phyloP scores from a whole-genome alignment of 176 grass and related monocot species.

The Phoenix roebelenii region DNA sequence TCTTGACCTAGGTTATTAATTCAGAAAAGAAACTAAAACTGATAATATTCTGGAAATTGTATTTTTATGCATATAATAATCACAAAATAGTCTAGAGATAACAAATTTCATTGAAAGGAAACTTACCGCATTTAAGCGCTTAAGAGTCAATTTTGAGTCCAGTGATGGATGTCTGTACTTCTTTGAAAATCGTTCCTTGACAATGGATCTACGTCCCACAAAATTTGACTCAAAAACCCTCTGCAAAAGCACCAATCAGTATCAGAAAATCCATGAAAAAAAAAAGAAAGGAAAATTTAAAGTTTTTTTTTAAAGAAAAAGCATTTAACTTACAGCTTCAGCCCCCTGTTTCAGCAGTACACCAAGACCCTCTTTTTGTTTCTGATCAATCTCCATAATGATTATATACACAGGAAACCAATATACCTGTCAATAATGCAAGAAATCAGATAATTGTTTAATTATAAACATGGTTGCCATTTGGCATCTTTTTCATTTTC shows the following conservation, averaged over 20 bases:
- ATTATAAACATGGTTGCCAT: too few species aligned
- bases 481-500: too few species aligned
- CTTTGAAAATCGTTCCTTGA: slow-evolving; percentile 88
- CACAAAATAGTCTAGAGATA: too few species aligned
- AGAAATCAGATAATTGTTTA: not conserved
- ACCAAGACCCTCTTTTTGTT: slow-evolving; percentile 41
- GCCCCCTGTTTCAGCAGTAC: slow-evolving; percentile 81
- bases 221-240: slow-evolving; percentile 69
- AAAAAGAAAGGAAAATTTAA: not conserved
- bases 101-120: not conserved
- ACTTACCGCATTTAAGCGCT: slow-evolving; percentile 71
- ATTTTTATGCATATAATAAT: too few species aligned
- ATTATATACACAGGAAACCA: not conserved
- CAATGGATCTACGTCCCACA: slow-evolving; percentile 50
- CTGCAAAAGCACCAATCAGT: slow-evolving; percentile 41
- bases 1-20: too few species aligned
- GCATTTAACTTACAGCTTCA: slow-evolving; percentile 52
- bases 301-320: too few species aligned
- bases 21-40: too few species aligned
- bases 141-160: slow-evolving; percentile 74
- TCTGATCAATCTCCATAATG: slow-evolving; percentile 42
- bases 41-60: too few species aligned
- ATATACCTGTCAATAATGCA: not conserved
- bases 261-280: slow-evolving; percentile 18
- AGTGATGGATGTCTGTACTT: slow-evolving; percentile 74